Conservation (phyloP, 2,329 filamentous ascomycete species). For the Stachybotrys chartarum region DNA sequence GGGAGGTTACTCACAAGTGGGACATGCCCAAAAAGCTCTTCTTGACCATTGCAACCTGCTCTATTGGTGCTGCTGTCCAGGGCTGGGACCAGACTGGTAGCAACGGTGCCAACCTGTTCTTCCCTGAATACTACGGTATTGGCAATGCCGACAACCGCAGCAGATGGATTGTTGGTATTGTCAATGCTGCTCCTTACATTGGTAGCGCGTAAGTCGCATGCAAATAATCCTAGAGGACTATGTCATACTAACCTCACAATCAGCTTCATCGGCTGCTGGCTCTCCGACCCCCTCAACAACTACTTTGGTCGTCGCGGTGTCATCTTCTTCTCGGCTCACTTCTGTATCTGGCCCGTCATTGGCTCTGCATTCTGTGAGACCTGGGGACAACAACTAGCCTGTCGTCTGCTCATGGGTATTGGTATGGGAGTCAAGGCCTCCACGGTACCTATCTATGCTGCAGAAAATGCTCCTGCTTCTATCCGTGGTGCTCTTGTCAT, state of each 20-base stretch:
- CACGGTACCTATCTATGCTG: conserved; percentile 65
- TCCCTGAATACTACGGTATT: conserved; percentile 39
- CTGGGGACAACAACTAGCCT: conserved; percentile 61
- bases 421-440: conserved; percentile 61
- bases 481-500: conserved; percentile 73
- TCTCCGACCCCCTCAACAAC: conserved; percentile 55
- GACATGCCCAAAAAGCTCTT: conserved; percentile 54
- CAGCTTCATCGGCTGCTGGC: conserved; percentile 50
- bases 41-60: conserved; percentile 60
- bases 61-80: conserved; percentile 60
- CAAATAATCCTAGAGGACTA: neutral
- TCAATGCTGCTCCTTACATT: conserved; percentile 52
- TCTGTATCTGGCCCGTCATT: conserved; percentile 59
- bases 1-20: conserved; percentile 61
- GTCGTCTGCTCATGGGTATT: conserved; percentile 61
- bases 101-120: conserved; percentile 56
- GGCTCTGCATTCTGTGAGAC: conserved; percentile 57
- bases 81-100: conserved; percentile 60
- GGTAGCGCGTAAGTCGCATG: conserved; percentile 31
- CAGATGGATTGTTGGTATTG: conserved; percentile 46
- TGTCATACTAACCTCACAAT: conserved; percentile 2
- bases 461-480: conserved; percentile 61
- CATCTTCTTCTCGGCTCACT: conserved; percentile 69
- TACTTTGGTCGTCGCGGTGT: conserved; percentile 35
- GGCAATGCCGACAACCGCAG: conserved; percentile 17